Base-by-base conservation (phyloP, 306 rosid species). In the Ormosia semicastrata region DNA sequence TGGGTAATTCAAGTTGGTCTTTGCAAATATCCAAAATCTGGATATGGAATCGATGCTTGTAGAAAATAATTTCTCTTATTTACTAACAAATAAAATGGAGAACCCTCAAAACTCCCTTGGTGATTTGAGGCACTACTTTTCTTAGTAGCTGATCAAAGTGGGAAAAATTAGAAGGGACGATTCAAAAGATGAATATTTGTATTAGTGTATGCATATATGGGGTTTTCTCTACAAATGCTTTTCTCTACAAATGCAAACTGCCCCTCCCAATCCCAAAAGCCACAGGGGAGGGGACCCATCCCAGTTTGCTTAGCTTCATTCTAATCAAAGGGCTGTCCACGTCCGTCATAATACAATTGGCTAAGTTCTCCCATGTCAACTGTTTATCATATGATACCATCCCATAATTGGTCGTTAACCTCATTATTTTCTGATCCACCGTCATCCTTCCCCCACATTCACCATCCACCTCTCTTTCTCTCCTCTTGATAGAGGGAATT, bases 351-450 rank as follows among this genome's bases (percentile, higher is more conserved):
- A 39, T 8, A 11, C 10, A 59, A 49, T 56, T 79, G 11, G 60
- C 24, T 56, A 39, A 54, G 3, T 18, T 66, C 6, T 29, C 54
- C 47, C 6, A 29, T n/a, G 57, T 63, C 72, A 63, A 53, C 18
- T 32, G 62, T 3, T 32, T 44, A 62, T 17, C 32, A 34, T 15
- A 13, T 34, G 18, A n/a, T 50, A 59, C 71, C 33, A 36, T 37
- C 29, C 13, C 41, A 32, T 56, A 8, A 40, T 17, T 7, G 18
- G 68, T 17, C 34, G 52, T 66, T 47, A 44, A 13, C 66, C 58
- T 44, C 70, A 60, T 71, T 10, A 80, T 60, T 60, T 71, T 44
- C 18, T 12, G 33, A 71, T 49, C 84, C 40, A 80, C 56, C 84
- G 37, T 52, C n/a, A 3, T 5, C 65, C 0, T 29, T 11, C 9